Evolutionary conservation across 768 basidiomycete genomes (phyloP).

Genomic region (Phlebiopsis flavidoalba): DNA sequence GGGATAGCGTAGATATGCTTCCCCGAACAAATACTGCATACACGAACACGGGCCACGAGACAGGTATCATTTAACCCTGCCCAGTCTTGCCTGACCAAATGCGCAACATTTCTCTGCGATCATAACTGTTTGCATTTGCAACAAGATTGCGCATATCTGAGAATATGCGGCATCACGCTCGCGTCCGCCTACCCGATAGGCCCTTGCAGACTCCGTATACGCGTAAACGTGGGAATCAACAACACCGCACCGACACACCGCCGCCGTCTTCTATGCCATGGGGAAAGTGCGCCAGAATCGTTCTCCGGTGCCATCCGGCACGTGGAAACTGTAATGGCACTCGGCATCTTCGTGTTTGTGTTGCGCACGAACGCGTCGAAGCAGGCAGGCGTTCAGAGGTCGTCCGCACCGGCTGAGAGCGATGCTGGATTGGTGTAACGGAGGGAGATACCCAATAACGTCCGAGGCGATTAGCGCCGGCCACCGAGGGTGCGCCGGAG

Average conservation of each 20-base stretch:
- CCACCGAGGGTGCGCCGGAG: too few species aligned
- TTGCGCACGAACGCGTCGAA: slow-evolving; percentile 11
- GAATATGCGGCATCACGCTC: slow-evolving; percentile 23
- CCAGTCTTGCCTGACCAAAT: slow-evolving; percentile 4
- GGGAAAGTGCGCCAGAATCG: neutral
- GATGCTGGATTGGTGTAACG: too few species aligned
- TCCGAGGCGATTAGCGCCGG: too few species aligned
- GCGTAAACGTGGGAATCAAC: slow-evolving; percentile 35
- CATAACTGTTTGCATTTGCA: slow-evolving; percentile 28
- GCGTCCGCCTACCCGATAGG: slow-evolving; percentile 30
- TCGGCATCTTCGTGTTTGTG: slow-evolving; percentile 1
- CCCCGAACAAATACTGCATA: too few species aligned
- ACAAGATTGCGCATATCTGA: slow-evolving; percentile 28
- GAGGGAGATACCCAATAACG: neutral
- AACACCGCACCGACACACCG: slow-evolving; percentile 27
- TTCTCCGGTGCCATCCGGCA: slow-evolving; percentile 29
- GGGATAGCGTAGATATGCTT: too few species aligned
- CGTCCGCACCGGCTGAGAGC: neutral
- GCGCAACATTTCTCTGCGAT: slow-evolving; percentile 37
- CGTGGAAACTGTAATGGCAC: slow-evolving; percentile 28
- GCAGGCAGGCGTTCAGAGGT: neutral
- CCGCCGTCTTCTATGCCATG: neutral
- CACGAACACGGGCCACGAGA: too few species aligned
- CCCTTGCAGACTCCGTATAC: slow-evolving; percentile 42
- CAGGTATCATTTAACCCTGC: too few species aligned